Conservation (phyloP, 192 early-diverging fungal genomes). For the Ramicandelaber brevisporus region DNA sequence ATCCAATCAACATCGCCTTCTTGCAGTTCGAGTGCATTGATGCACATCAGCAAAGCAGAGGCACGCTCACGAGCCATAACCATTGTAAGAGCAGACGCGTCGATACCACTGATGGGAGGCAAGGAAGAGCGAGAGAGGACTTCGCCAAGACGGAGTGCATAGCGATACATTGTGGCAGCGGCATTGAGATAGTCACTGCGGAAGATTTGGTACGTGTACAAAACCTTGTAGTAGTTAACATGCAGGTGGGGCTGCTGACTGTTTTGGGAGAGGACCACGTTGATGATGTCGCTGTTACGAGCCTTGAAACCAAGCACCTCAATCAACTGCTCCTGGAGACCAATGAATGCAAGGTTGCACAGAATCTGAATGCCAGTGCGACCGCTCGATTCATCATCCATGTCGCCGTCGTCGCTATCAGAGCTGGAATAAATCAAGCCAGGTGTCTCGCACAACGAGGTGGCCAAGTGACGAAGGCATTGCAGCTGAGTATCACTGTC, state of each 20-base stretch:
- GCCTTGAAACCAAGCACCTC: conserved; percentile 18
- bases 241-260: background rate
- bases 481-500: conserved; percentile 10
- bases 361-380: conserved; percentile 10
- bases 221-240: conserved; percentile 15
- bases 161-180: conserved; percentile 22
- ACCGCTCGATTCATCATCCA: too few species aligned
- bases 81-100: too few species aligned
- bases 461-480: conserved; percentile 15
- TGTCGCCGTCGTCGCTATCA: background rate
- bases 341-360: conserved; percentile 12
- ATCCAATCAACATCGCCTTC: too few species aligned
- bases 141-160: conserved; percentile 10
- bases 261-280: background rate
- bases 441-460: conserved; percentile 16
- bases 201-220: conserved; percentile 20
- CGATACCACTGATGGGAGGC: too few species aligned
- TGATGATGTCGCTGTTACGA: conserved; percentile 11
- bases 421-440: too few species aligned
- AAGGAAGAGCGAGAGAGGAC: too few species aligned
- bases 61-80: too few species aligned
- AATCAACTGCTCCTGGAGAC: conserved; percentile 17
- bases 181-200: conserved; percentile 22
- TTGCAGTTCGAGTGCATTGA: conserved; percentile 12
- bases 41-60: conserved; percentile 13